Conservation (phyloP, 352 stramenopile species). For the Phytophthora boehmeriae region DNA sequence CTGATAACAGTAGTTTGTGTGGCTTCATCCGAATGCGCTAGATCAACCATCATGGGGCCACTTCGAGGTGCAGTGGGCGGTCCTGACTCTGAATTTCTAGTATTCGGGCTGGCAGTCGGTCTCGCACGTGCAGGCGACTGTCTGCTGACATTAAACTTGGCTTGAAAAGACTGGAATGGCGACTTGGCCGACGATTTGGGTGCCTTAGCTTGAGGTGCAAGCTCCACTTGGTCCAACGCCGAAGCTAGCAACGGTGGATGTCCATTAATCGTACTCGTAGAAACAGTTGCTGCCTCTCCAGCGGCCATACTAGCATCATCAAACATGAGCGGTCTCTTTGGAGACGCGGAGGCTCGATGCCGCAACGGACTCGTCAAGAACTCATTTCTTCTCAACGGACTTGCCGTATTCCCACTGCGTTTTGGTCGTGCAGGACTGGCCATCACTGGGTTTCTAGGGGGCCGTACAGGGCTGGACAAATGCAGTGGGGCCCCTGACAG, state of each 20-base stretch:
- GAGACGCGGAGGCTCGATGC: conserved; percentile 36
- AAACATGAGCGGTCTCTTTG: conserved; percentile 44
- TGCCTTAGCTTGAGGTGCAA: conserved; percentile 30
- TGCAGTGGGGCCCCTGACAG: conserved; percentile 23
- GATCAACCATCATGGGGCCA: conserved; percentile 41
- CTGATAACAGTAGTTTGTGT: not conserved
- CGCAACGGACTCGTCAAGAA: conserved; percentile 43
- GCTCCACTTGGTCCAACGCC: conserved; percentile 53
- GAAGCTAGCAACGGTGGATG: conserved; percentile 31
- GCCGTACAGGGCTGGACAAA: conserved; percentile 40
- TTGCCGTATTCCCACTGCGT: conserved; percentile 27
- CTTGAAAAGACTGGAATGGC: conserved; percentile 83
- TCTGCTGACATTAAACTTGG: conserved; percentile 46
- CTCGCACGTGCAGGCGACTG: conserved; percentile 20
- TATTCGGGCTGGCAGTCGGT: conserved; percentile 14
- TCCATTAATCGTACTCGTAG: conserved; percentile 23
- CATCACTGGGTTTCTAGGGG: conserved; percentile 14
- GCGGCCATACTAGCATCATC: conserved; percentile 13
- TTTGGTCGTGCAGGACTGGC: conserved; percentile 33
- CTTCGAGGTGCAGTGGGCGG: conserved; percentile 17
- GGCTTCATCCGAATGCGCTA: conserved; percentile 21
- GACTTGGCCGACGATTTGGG: conserved; percentile 52
- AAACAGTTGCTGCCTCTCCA: not conserved
- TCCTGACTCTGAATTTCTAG: conserved; percentile 4
- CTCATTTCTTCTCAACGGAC: conserved; percentile 39